Evolutionary conservation across 164 flowering plant genomes (phyloP).

Genomic region (Tinospora cordifolia): DNA sequence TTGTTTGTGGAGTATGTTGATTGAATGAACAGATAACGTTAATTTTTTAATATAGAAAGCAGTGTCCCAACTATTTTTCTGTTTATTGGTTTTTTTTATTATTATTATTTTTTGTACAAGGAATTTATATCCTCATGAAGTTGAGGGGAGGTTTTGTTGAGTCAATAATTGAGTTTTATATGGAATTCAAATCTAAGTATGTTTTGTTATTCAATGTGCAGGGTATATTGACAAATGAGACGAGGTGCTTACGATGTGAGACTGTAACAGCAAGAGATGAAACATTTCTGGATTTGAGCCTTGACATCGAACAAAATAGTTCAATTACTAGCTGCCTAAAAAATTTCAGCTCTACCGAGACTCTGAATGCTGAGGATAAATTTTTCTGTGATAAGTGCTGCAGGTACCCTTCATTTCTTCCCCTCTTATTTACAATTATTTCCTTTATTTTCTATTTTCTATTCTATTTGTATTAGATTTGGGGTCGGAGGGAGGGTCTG

Average conservation of each 20-base stretch:
- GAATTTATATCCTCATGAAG: not conserved
- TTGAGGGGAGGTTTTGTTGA: too few species aligned
- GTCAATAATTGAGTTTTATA: too few species aligned
- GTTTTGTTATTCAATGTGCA: conserved; percentile 21
- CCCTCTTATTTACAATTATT: not conserved
- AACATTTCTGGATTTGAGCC: conserved; percentile 93
- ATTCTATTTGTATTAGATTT: not conserved
- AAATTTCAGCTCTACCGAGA: conserved; percentile 98
- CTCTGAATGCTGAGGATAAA: conserved; percentile 96
- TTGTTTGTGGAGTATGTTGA: not conserved
- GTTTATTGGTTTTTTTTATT: not conserved
- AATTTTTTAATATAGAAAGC: not conserved
- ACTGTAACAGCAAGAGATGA: conserved; percentile 99
- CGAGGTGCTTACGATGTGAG: conserved; percentile 89
- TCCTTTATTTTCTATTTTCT: not conserved
- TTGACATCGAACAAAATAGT: conserved; percentile 98
- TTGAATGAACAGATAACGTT: not conserved
- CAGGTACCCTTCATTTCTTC: conserved; percentile 20
- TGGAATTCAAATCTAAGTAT: too few species aligned
- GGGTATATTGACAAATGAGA: conserved; percentile 98
- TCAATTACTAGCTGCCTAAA: conserved; percentile 96
- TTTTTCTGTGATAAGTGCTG: conserved; percentile 99
- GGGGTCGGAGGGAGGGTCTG: too few species aligned
- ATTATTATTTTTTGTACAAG: not conserved
- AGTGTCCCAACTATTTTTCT: not conserved